Evolutionary conservation across 768 basidiomycete species (phyloP).

Genomic region (Macrolepiota albuminosa): DNA sequence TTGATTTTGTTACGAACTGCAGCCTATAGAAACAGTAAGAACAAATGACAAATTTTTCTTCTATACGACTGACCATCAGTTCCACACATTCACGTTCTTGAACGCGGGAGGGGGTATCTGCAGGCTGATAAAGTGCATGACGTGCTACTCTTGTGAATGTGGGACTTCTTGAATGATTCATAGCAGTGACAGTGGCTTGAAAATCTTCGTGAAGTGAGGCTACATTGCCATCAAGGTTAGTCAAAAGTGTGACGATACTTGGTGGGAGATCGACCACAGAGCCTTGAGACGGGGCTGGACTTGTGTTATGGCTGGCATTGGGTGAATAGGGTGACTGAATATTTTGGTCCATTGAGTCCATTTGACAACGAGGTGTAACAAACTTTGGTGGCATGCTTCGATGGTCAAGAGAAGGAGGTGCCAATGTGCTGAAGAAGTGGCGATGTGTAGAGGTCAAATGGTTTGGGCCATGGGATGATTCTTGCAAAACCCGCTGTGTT

Average conservation of each 20-base stretch:
- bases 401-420: background rate
- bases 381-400: too few relatives aligned
- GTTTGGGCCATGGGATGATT: too few relatives aligned
- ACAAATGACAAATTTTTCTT: too few relatives aligned
- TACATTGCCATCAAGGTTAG: background rate
- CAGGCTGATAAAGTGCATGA: background rate
- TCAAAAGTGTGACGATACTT: background rate
- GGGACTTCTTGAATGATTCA: background rate
- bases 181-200: background rate
- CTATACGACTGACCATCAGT: background rate
- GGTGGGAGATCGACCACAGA: background rate
- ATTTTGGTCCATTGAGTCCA: too few relatives aligned
- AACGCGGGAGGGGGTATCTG: background rate
- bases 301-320: too few relatives aligned
- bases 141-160: background rate
- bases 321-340: too few relatives aligned
- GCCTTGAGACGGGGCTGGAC: background rate
- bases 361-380: too few relatives aligned
- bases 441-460: background rate
- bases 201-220: background rate
- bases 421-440: background rate
- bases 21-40: background rate
- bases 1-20: background rate
- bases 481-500: too few relatives aligned
- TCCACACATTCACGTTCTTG: too few relatives aligned